Evolutionary conservation across 192 early-diverging fungal genomes (phyloP).

Genomic region (Lunasporangiospora selenospora): DNA sequence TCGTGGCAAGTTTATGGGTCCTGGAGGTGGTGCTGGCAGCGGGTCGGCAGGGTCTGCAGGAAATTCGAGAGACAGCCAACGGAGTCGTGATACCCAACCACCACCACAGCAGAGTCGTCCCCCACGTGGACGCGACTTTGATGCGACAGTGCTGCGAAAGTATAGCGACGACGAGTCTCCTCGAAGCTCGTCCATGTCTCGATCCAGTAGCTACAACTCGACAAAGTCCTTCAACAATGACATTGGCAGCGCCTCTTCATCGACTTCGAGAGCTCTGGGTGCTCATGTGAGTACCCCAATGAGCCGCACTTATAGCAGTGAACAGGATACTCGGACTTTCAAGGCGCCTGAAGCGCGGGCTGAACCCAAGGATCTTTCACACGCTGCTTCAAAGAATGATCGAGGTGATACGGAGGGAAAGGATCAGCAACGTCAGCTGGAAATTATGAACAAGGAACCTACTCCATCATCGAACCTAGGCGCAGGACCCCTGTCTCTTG

Average conservation of each 20-base stretch:
- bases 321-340: too few relatives aligned
- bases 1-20: conserved; percentile 44
- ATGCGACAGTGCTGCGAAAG: conserved; percentile 45
- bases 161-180: conserved; percentile 43
- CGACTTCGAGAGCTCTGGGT: conserved; percentile 6
- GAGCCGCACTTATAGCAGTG: too few relatives aligned
- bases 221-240: conserved; percentile 11
- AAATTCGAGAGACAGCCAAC: neutral
- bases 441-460: too few relatives aligned
- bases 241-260: neutral
- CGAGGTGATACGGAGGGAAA: too few relatives aligned
- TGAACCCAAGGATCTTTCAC: too few relatives aligned
- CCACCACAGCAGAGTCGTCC: conserved; percentile 17
- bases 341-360: too few relatives aligned
- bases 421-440: too few relatives aligned
- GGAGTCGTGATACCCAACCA: conserved; percentile 3
- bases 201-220: conserved; percentile 24
- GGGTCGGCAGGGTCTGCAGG: neutral
- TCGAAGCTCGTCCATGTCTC: conserved; percentile 22
- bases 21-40: neutral
- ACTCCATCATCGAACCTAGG: too few relatives aligned
- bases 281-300: too few relatives aligned
- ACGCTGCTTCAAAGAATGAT: too few relatives aligned
- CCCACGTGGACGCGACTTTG: conserved; percentile 49
- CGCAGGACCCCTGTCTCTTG: neutral